A percentile compares a stretch with the other conserved stretches of the same genome.
Conservation (phyloP, 768 basidiomycete species). For the Mycena amicta region DNA sequence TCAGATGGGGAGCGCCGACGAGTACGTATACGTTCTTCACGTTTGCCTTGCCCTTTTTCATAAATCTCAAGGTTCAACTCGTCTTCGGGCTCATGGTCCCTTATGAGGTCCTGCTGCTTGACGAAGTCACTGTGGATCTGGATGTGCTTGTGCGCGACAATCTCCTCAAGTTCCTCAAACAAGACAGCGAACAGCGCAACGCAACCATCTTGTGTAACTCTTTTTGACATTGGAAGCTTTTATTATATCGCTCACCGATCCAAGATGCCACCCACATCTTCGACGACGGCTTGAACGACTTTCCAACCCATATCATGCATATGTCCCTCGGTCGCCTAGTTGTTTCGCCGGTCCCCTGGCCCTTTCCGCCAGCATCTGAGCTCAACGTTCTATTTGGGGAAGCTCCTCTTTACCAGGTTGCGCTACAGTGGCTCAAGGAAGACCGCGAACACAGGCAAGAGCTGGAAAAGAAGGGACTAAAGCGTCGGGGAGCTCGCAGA, state of each 20-base stretch:
- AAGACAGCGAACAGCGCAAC: conserved; percentile 75
- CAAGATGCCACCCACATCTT: conserved; percentile 97
- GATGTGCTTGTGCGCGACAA: conserved; percentile 94
- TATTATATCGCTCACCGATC: too few species aligned
- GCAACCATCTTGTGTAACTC: conserved; percentile 86
- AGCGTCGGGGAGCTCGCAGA: conserved; percentile 60
- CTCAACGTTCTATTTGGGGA: conserved; percentile 25
- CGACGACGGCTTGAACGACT: conserved; percentile 88
- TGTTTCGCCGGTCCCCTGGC: conserved; percentile 73
- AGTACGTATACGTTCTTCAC: too few species aligned
- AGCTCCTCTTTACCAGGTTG: conserved; percentile 64
- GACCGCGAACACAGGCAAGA: conserved; percentile 70
- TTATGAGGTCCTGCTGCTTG: conserved; percentile 91
- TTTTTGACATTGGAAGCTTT: neutral
- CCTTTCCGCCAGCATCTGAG: conserved; percentile 36
- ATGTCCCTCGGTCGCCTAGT: conserved; percentile 83
- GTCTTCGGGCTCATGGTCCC: conserved; percentile 94
- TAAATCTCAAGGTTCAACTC: conserved; percentile 65
- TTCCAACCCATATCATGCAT: conserved; percentile 92
- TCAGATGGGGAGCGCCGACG: conserved; percentile 93
- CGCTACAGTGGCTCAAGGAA: conserved; percentile 83
- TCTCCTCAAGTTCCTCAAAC: conserved; percentile 83
- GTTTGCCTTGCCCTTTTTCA: neutral
- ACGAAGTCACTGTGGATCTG: conserved; percentile 97
- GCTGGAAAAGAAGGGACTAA: conserved; percentile 60